Conservation (phyloP, 768 basidiomycete species). For the Boletus subparvulus region DNA sequence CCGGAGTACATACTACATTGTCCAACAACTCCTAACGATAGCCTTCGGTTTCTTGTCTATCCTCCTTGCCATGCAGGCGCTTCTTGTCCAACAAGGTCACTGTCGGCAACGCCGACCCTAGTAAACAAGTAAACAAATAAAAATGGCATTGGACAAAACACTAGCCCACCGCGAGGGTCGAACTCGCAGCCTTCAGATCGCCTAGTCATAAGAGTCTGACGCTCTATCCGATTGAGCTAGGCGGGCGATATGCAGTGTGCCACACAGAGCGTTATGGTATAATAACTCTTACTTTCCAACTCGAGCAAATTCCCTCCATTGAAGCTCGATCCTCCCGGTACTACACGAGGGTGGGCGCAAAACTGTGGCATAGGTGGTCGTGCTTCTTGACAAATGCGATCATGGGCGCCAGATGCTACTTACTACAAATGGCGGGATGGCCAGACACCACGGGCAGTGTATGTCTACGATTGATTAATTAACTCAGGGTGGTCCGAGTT, state of each 20-base stretch:
- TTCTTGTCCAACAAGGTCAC: too few relatives aligned
- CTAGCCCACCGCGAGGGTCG: constrained; percentile 64
- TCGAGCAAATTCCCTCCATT: neutral
- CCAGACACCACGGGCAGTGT: constrained; percentile 1
- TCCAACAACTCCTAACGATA: too few relatives aligned
- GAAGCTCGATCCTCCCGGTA: too few relatives aligned
- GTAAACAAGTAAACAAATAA: too few relatives aligned
- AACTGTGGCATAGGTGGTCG: constrained; percentile 21
- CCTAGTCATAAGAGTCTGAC: constrained; percentile 58
- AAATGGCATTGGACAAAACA: constrained; percentile 11
- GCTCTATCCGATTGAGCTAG: constrained; percentile 71
- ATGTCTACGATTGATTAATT: constrained; percentile 18
- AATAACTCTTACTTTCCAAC: neutral
- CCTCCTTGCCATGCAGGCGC: too few relatives aligned
- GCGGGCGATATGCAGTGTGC: constrained; percentile 37
- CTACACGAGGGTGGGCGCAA: constrained; percentile 20
- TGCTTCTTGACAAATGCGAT: constrained; percentile 10
- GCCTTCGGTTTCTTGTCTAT: too few relatives aligned
- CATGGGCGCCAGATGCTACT: neutral
- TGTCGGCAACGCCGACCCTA: too few relatives aligned
- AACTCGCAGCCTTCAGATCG: constrained; percentile 63
- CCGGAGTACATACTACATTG: too few relatives aligned
- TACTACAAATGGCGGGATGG: constrained; percentile 10
- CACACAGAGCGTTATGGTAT: too few relatives aligned
- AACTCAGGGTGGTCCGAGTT: constrained; percentile 18